Conservation (phyloP, 495 filamentous ascomycete genomes). For the Apodospora peruviana region DNA sequence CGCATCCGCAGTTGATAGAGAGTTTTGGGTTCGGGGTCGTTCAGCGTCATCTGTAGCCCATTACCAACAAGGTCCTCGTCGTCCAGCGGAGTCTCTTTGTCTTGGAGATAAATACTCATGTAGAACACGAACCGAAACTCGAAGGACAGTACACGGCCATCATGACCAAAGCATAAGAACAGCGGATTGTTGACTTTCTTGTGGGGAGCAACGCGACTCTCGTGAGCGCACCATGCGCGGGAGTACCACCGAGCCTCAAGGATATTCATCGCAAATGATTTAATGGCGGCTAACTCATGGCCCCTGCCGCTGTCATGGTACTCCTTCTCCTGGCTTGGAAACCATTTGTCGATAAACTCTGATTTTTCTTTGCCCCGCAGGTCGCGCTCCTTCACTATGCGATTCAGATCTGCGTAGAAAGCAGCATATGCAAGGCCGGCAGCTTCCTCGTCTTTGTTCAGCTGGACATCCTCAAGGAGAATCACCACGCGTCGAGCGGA, state of each 20-base stretch:
- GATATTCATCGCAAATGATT: constrained; percentile 14
- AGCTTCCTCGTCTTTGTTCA: constrained; percentile 7
- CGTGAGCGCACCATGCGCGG: constrained; percentile 24
- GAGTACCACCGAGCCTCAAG: constrained; percentile 16
- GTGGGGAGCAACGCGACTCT: constrained; percentile 14
- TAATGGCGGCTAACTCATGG: background rate
- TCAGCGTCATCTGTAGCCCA: background rate
- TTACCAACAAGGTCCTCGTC: background rate
- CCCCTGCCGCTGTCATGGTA: background rate
- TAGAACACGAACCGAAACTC: constrained; percentile 21
- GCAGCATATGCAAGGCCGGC: constrained; percentile 12
- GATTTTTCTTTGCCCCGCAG: constrained; percentile 9
- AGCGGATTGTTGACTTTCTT: constrained; percentile 15
- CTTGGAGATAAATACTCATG: constrained; percentile 2
- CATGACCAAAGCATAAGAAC: constrained; percentile 15
- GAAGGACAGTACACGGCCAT: constrained; percentile 11
- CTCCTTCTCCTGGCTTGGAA: constrained; percentile 4
- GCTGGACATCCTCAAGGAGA: constrained; percentile 21
- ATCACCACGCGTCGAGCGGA: constrained; percentile 15
- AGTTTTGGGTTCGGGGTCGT: constrained; percentile 5
- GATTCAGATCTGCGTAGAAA: constrained; percentile 10
- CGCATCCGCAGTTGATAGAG: constrained; percentile 11
- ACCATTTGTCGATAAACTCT: constrained; percentile 6
- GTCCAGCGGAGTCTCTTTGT: background rate
- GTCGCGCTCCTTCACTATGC: background rate